A percentile compares a stretch with the other conserved stretches of the same genome.
Evolutionary conservation across 2,329 filamentous ascomycete species (phyloP).

Genomic region (Ophiocordyceps unilateralis): DNA sequence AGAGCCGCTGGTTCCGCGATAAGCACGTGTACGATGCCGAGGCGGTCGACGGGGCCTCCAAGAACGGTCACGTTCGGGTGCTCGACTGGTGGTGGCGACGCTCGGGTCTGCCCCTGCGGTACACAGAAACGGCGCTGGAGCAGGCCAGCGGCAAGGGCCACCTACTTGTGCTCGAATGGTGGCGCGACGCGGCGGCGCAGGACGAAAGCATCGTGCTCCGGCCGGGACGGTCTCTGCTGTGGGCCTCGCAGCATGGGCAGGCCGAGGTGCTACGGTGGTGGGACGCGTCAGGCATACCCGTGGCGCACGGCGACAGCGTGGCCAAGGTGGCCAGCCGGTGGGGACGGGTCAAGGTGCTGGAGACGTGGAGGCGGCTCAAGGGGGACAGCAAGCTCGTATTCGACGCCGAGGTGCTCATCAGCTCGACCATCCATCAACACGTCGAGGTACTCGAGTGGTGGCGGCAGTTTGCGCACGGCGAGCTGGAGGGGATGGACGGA

Average conservation of each 20-base stretch:
- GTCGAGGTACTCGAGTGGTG: constrained; percentile 84
- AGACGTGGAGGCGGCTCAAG: constrained; percentile 61
- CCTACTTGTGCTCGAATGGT: constrained; percentile 82
- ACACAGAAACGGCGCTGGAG: constrained; percentile 75
- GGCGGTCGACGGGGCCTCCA: constrained; percentile 73
- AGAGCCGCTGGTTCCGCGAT: constrained; percentile 63
- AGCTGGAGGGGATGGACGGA: constrained; percentile 35
- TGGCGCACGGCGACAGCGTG: constrained; percentile 65
- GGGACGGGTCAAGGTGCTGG: constrained; percentile 68
- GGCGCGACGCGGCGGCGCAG: constrained; percentile 53
- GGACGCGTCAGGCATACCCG: constrained; percentile 64
- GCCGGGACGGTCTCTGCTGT: constrained; percentile 69
- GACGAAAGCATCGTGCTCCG: constrained; percentile 47
- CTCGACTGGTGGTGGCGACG: constrained; percentile 86
- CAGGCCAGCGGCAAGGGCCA: constrained; percentile 74
- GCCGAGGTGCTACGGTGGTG: constrained; percentile 72
- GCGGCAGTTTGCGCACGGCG: constrained; percentile 48
- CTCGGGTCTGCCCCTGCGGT: constrained; percentile 59
- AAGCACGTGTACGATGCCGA: constrained; percentile 68
- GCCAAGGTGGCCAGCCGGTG: constrained; percentile 72
- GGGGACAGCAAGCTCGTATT: constrained; percentile 52
- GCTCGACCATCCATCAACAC: constrained; percentile 75
- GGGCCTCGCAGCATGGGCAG: constrained; percentile 69
- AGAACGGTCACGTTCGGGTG: constrained; percentile 68
- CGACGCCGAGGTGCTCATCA: constrained; percentile 68